Evolutionary conservation across 257 asterid genomes (phyloP), one percentile per base, ranked within the genome.

Genomic region (Solanum chmielewskii): DNA sequence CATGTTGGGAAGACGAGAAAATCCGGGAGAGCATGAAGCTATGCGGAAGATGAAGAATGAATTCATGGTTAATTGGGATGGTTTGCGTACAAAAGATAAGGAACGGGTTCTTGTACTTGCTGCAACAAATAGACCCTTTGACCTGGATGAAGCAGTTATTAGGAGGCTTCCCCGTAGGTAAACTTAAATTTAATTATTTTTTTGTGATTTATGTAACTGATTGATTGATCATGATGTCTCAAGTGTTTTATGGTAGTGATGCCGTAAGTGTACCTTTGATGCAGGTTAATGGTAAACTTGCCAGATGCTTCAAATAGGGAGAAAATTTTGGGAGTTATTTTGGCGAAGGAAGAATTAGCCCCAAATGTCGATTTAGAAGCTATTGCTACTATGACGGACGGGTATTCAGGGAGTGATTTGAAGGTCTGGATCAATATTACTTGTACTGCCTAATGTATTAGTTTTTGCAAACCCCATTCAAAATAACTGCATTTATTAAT

Each of bases 41-140:
- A 96, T 96, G 99, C 97, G 98, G 85, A 96, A 96, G 93, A 96
- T 96, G 98, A 96, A 96, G 90, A 96, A 96, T 86, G 98, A 96
- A 88, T 96, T 96, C 88, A 96, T 96, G 98, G 94, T 95, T 84
- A 95, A 94, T 85, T 95, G 98, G 99, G 99, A 95, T 89, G 99
- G 98, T 89, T 90, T 96, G 89, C 95, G 98, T 86, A 95, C 99
- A 10, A 96, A 95, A 92, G 99, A 95, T 86, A 95, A 94, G 92
- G 99, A 96, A 89, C 98, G 98, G 3, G 99, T 96, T 76, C 91
- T 96, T 83, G 99, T 96, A 59, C 98, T 96, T 90, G 97, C 96
- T 83, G 99, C 99, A 87, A 96, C 99, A 62, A 96, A 96, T 88
- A 93, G 99, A 86, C 98, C 99, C 83, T 96, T 96, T 49, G 98